Base-by-base conservation (phyloP, 2,329 filamentous ascomycete genomes). In the Gaeumannomyces sp. region DNA sequence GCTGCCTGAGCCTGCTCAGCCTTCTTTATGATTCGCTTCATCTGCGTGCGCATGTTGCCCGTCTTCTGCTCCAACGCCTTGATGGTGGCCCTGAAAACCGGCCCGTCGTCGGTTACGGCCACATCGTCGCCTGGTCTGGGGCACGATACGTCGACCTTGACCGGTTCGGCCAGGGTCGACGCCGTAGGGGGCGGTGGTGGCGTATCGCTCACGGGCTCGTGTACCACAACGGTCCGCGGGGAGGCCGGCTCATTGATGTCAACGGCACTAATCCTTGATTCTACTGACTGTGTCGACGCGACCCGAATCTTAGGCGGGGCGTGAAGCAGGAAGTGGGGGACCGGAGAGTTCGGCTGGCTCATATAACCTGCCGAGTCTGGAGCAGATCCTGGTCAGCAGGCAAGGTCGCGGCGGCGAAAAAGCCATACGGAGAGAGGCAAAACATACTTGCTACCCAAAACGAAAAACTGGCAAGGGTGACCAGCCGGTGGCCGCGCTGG, bases 11-110 rank as follows among this genome's bases (percentile, higher is more conserved):
- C 93, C 8, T 92, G 89, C 73, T 98, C 95, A n/a, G 95, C 95
- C 72, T 89, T 92, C 74, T 95, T 96, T 70, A 99, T 80, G 10
- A 99, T 91, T 73, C 95, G 96, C 77, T 99, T 99, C 88, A 98
- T 97, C 70, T 94, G 91, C 28, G 86, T 83, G 66, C 93, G 89
- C 91, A 99, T 95, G 70, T 91, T 96, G 59, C 93, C 92, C 0
- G 94, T 99, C 80, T 97, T 98, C 73, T 97, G 93, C 76, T 99
- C 95, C 33, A 98, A 79, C 0, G 93, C 90, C 75, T 97, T 97
- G 83, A 99, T 96, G 0, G 95, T 98, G 25, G 95, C 96, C 68
- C 96, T 87, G 78, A 99, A 99, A 1, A 99, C 83, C 0, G 96
- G 95, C 0, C 95, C 95, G 77, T 99, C 95, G 70, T 98, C 95